Percentiles rank a stretch among this genome's conserved stretches.
Evolutionary conservation across 2,329 filamentous ascomycete genomes (phyloP).

Genomic region (Clonostachys chloroleuca): DNA sequence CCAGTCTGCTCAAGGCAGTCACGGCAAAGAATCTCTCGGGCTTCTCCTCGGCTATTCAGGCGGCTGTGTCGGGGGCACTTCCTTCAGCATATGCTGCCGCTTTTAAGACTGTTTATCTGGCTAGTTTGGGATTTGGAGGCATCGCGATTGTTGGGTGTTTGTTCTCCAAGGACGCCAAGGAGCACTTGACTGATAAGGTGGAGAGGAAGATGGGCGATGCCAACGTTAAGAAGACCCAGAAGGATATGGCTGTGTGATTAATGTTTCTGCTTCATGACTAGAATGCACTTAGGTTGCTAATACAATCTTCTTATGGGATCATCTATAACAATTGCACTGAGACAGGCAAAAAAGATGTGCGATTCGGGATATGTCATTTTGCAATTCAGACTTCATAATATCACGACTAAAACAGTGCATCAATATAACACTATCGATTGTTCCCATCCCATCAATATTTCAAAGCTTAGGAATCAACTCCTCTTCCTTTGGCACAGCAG

Average conservation of each 20-base stretch:
- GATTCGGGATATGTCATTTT: no score
- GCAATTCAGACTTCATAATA: no score
- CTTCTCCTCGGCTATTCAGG: slow-evolving; percentile 19
- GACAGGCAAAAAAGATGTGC: no score
- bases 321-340: no score
- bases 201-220: slow-evolving; percentile 22
- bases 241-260: no score
- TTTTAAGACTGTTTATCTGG: slow-evolving; percentile 32
- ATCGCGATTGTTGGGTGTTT: slow-evolving; percentile 27
- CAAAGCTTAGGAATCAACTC: slow-evolving; percentile 9
- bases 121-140: slow-evolving; percentile 27
- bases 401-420: no score
- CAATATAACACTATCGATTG: no score
- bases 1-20: slow-evolving; percentile 24
- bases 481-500: slow-evolving; percentile 9
- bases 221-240: not conserved
- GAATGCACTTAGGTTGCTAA: no score
- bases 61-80: slow-evolving; percentile 17
- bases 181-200: slow-evolving; percentile 23
- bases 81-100: slow-evolving; percentile 28
- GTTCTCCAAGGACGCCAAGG: slow-evolving; percentile 25
- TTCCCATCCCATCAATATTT: no score
- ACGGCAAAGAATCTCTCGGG: slow-evolving; percentile 19
- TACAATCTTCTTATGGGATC: no score
- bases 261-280: no score